Evolutionary conservation across 148 eudicot species (phyloP).

Genomic region (Chenopodium suecicum): DNA sequence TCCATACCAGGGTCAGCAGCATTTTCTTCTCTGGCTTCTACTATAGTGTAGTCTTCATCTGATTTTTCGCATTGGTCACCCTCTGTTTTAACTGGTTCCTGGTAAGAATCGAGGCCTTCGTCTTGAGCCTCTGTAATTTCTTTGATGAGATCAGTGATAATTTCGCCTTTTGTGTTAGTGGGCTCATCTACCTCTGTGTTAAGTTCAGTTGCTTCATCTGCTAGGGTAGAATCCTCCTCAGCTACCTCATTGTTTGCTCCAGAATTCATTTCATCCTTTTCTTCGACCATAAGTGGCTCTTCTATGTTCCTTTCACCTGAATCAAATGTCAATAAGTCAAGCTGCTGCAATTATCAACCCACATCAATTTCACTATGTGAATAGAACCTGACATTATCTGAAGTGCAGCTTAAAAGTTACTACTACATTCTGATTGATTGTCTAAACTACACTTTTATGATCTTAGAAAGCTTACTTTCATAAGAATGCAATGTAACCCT

Average conservation of each 20-base stretch:
- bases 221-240: neutral
- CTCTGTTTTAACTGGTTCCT: constrained; percentile 10
- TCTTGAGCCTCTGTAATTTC: constrained; percentile 7
- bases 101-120: constrained; percentile 14
- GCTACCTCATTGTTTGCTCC: constrained; percentile 14
- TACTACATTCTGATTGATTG: neutral
- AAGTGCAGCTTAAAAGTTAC: neutral
- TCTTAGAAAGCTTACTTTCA: neutral
- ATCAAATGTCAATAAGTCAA: constrained; percentile 1
- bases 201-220: constrained; percentile 9
- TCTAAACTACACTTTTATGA: neutral
- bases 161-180: neutral
- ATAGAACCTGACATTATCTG: neutral
- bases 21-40: constrained; percentile 5
- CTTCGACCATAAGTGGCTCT: constrained; percentile 12
- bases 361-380: constrained; percentile 2
- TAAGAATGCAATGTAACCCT: neutral
- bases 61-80: constrained; percentile 18
- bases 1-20: neutral
- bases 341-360: neutral
- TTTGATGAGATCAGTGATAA: constrained; percentile 3
- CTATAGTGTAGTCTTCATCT: neutral
- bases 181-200: neutral
- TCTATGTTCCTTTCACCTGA: constrained; percentile 18
- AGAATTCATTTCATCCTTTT: constrained; percentile 3